These are phyloP conservation scores for Grosmannia huntii DNA, from an alignment of 2,329 filamentous ascomycete species.

Conservation along the genomic window DNA sequence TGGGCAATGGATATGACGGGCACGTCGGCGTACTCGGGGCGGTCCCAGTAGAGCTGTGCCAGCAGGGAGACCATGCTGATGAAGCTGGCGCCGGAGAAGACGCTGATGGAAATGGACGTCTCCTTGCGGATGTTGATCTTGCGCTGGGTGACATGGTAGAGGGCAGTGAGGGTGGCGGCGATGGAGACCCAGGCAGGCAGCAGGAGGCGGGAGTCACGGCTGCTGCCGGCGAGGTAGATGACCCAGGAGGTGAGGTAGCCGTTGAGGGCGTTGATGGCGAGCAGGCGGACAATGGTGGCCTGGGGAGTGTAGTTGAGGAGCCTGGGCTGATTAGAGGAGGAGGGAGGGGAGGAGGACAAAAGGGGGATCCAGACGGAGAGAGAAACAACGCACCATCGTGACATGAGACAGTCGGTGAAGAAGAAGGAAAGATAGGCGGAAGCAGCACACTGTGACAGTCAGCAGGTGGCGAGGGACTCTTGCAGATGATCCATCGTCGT, in stretches of 20 bases:
- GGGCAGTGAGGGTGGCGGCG: conserved; percentile 57
- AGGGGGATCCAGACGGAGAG: too few relatives aligned
- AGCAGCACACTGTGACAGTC: conserved; percentile 48
- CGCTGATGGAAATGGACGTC: conserved; percentile 62
- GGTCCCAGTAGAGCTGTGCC: conserved; percentile 50
- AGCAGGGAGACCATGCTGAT: conserved; percentile 61
- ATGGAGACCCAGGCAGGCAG: conserved; percentile 70
- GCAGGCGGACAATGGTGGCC: conserved; percentile 67
- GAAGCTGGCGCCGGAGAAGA: conserved; percentile 66
- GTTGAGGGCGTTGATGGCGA: conserved; percentile 62
- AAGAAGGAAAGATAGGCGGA: conserved; percentile 71
- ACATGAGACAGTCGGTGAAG: conserved; percentile 78
- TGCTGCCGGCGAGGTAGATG: conserved; percentile 56
- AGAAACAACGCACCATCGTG: conserved; percentile 47
- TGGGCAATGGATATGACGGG: conserved; percentile 37
- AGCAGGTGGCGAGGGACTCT: background rate
- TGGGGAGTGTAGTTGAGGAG: conserved; percentile 73
- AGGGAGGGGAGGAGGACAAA: background rate
- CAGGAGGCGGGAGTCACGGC: conserved; percentile 55
- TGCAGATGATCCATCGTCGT: background rate
- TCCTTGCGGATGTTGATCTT: conserved; percentile 71
- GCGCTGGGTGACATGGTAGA: conserved; percentile 66
- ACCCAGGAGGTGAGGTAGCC: conserved; percentile 63
- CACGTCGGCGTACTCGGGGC: conserved; percentile 47
- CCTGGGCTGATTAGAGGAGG: conserved; percentile 32